A percentile compares a stretch with the other conserved stretches of the same genome.
Evolutionary conservation across 495 filamentous ascomycete genomes (phyloP).

Genomic region (Penicillium herquei): DNA sequence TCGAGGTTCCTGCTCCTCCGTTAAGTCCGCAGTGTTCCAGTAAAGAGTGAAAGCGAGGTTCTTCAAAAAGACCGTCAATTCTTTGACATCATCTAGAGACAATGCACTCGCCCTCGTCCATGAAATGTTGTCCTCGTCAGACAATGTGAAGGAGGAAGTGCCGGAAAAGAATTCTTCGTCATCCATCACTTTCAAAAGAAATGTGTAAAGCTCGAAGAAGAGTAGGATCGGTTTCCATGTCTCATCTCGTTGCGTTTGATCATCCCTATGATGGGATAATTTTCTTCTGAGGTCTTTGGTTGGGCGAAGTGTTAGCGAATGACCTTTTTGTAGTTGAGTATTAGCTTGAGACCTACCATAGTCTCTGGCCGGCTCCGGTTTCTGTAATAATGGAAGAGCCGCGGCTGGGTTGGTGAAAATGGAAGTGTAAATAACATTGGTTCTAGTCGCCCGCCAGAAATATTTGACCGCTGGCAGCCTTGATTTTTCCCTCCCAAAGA

Average conservation of each 20-base stretch:
- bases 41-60: conserved; percentile 90
- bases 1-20: conserved; percentile 46
- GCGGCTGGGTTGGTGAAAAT: conserved; percentile 58
- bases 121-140: conserved; percentile 36
- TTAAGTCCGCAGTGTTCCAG: conserved; percentile 73
- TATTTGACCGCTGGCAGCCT: conserved; percentile 76
- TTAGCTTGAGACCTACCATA: conserved; percentile 16
- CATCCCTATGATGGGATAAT: too few species aligned
- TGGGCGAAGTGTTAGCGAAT: too few species aligned
- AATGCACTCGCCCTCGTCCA: conserved; percentile 67
- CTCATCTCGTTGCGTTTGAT: conserved; percentile 45
- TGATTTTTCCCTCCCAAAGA: conserved; percentile 34
- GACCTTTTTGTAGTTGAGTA: too few species aligned
- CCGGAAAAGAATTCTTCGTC: conserved; percentile 66
- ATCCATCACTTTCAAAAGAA: conserved; percentile 87
- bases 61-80: conserved; percentile 82
- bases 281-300: too few species aligned
- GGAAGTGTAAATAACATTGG: conserved; percentile 62
- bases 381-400: conserved; percentile 58
- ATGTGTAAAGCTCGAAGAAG: conserved; percentile 92
- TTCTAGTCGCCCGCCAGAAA: conserved; percentile 77
- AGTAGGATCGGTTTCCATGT: conserved; percentile 89
- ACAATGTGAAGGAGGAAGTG: conserved; percentile 35
- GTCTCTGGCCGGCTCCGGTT: conserved; percentile 23
- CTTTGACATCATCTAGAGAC: conserved; percentile 65